phyloP scores from a whole-genome alignment of 768 basidiomycete species.

The Pleurotus citrinopileatus region DNA sequence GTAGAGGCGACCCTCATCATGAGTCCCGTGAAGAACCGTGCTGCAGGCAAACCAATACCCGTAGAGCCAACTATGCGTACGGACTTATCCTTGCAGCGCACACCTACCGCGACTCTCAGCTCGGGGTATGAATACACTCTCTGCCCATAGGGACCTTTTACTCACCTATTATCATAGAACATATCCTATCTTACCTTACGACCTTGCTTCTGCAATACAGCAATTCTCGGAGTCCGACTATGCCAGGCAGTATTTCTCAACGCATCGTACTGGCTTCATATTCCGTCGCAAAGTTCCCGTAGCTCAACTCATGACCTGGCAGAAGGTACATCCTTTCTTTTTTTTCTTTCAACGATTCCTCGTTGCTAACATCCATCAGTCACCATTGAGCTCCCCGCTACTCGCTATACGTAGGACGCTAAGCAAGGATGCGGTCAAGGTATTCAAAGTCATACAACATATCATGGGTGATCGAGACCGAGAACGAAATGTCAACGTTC shows the following conservation, averaged over 20 bases:
- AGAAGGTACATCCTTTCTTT: conserved; percentile 48
- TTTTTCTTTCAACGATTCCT: neutral
- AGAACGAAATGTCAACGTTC: conserved; percentile 54
- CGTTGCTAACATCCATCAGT: conserved; percentile 26
- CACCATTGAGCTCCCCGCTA: conserved; percentile 69
- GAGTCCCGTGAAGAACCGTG: conserved; percentile 72
- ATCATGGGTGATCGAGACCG: conserved; percentile 92
- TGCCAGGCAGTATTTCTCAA: conserved; percentile 86
- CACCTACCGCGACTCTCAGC: conserved; percentile 45
- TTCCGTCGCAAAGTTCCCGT: conserved; percentile 82
- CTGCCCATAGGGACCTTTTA: conserved; percentile 10
- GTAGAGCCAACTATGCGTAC: conserved; percentile 38
- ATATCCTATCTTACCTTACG: conserved; percentile 76
- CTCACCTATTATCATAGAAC: conserved; percentile 39
- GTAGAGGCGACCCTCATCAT: conserved; percentile 68
- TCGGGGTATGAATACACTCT: conserved; percentile 56
- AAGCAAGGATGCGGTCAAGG: conserved; percentile 74
- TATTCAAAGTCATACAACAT: conserved; percentile 88
- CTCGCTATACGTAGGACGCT: conserved; percentile 65
- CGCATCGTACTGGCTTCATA: conserved; percentile 85
- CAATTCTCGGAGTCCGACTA: conserved; percentile 86
- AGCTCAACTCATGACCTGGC: conserved; percentile 89
- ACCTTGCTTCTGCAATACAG: conserved; percentile 81
- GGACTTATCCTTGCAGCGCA: conserved; percentile 14
- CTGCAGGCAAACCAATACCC: conserved; percentile 59